Base-by-base conservation (phyloP, 768 basidiomycete species). In the Agrocybe chaxingu region DNA sequence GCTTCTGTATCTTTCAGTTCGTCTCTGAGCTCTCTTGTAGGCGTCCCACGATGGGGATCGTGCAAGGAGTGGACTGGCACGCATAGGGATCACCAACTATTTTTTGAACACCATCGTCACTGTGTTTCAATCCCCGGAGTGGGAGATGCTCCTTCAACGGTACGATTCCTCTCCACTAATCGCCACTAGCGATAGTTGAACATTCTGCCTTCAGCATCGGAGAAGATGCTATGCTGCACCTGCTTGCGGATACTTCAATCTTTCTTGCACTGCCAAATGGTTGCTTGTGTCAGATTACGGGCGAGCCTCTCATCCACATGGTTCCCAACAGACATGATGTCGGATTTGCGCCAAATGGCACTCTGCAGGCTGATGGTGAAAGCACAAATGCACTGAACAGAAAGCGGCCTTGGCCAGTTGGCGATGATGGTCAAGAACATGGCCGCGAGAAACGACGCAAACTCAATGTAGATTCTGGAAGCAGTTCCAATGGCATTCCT, bases 221-320 rank as follows among this genome's bases (percentile, higher is more conserved):
- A 0, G 81, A 82, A 36, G 82, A 82, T 57, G 78, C 80, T 1
- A 85, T 96, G 77, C 64, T 88, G 31, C 85, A 93, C 62, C 72
- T 98, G 8, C 77, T 98, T 12, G 75, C 84, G 2, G 78, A 85
- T 48, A 84, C 85, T 0, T 87, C 82, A 8, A 54, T 95, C 12
- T 98, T 93, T 63, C 61, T 87, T 11, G 72, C 87, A 2, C 67
- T 97, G 16, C 87, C 88, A 0, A 96, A 97, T 60, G 83, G 81
- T 13, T 95, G 92, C 61, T 77, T 86, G 34, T 88, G 88, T 53
- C 95, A 98, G 65, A 63, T 97, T 50, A 81, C 85, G 0, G 95
- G 95, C 3, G 72, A 74, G 33, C 85, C 89, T 0, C 63, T 96
- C 18, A 70, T 82, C 55, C 68, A 57, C 65, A 48, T 64, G 19